These are phyloP conservation scores for Solanum ossicruentum DNA, from an alignment of 257 asterid species.

Conservation along the genomic window DNA sequence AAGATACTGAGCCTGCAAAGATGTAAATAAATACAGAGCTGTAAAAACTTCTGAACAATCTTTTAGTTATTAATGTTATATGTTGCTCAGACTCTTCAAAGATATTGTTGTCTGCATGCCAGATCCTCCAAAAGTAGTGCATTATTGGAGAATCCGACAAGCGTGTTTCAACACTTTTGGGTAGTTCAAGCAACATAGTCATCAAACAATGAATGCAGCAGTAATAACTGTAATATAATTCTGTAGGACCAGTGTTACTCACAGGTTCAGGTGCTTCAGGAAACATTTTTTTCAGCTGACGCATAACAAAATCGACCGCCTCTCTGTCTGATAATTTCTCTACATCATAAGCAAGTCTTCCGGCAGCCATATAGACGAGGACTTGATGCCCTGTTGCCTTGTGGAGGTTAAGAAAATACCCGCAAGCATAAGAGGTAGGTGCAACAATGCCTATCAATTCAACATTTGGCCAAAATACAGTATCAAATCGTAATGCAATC, in stretches of 20 bases:
- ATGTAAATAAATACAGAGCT: not conserved
- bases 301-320: constrained; percentile 59
- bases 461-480: constrained; percentile 92
- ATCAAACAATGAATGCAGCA: not conserved
- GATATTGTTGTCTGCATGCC: not conserved
- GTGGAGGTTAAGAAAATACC: constrained; percentile 91
- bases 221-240: not conserved
- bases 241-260: constrained; percentile 13
- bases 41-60: not conserved
- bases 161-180: not conserved
- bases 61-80: not conserved
- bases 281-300: constrained; percentile 77
- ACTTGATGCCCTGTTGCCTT: constrained; percentile 94
- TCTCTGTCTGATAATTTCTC: constrained; percentile 86
- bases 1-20: constrained; percentile 54
- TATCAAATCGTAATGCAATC: constrained; percentile 67
- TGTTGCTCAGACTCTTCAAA: not conserved
- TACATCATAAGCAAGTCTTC: constrained; percentile 72
- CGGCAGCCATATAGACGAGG: constrained; percentile 98
- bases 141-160: not conserved
- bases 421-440: constrained; percentile 75
- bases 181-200: not conserved
- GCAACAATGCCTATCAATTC: constrained; percentile 81
- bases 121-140: not conserved
- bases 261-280: constrained; percentile 84